Evolutionary conservation across 345 rosid genomes (phyloP).

Genomic region (Heritiera littoralis): DNA sequence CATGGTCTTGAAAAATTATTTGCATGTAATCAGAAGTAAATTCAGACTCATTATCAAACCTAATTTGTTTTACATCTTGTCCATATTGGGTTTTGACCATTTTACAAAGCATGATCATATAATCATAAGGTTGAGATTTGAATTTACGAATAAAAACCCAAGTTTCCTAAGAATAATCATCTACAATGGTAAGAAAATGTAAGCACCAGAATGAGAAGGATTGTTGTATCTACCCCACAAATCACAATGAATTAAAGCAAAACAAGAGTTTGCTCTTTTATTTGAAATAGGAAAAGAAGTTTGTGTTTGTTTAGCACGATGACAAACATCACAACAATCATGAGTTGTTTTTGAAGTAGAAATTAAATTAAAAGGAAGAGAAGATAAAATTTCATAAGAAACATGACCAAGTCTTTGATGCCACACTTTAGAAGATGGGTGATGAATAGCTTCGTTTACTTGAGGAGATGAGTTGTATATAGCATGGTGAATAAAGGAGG

Average conservation of each 20-base stretch:
- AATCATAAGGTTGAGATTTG: neutral
- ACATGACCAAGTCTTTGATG: conserved; percentile 15
- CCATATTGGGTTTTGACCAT: neutral
- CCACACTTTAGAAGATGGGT: neutral
- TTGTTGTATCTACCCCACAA: neutral
- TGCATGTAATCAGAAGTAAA: too few species aligned
- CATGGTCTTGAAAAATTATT: too few species aligned
- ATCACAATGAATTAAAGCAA: conserved; percentile 2
- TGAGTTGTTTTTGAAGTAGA: neutral
- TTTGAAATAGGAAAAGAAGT: neutral
- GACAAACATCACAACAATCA: conserved; percentile 9
- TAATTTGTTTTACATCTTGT: neutral
- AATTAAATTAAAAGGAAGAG: neutral
- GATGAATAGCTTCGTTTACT: neutral
- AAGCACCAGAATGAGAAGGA: neutral
- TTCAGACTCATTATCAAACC: too few species aligned
- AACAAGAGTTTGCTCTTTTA: neutral
- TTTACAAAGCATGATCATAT: neutral
- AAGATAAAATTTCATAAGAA: neutral
- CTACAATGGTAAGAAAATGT: neutral
- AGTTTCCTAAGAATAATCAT: neutral
- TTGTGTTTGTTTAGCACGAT: conserved; percentile 18
- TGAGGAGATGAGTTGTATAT: neutral
- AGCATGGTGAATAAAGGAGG: neutral
- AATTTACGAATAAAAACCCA: neutral